Evolutionary conservation across 345 rosid species (phyloP).

Genomic region (Capsella bursapastoris): DNA sequence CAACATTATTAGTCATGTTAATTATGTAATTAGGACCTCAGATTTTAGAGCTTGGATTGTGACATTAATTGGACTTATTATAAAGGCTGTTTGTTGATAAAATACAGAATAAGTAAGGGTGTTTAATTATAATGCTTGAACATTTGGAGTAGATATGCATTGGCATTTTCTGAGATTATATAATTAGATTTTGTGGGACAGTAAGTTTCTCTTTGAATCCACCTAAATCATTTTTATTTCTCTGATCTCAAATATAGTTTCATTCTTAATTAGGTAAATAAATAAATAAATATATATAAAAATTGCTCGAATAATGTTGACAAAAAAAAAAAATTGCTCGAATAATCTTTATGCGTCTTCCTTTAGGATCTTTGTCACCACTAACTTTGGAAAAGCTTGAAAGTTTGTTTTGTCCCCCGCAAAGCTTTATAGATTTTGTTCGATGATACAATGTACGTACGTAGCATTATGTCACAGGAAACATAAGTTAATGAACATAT

Average conservation of each 20-base stretch:
- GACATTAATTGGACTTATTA: slow-evolving; percentile 7
- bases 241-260: neutral
- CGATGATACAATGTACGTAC: neutral
- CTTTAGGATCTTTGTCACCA: slow-evolving; percentile 42
- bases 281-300: neutral
- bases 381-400: slow-evolving; percentile 38
- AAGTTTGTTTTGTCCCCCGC: slow-evolving; percentile 35
- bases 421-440: slow-evolving; percentile 27
- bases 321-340: neutral
- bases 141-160: slow-evolving; percentile 18
- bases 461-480: slow-evolving; percentile 18
- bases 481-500: slow-evolving; percentile 6
- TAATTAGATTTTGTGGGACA: slow-evolving; percentile 20
- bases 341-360: slow-evolving; percentile 27
- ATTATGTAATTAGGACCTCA: slow-evolving; percentile 14
- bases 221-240: neutral
- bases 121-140: neutral
- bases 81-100: slow-evolving; percentile 2
- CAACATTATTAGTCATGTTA: neutral
- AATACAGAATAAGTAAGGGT: neutral
- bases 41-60: slow-evolving; percentile 32
- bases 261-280: slow-evolving; percentile 3
- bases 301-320: slow-evolving; percentile 5
- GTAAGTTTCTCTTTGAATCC: slow-evolving; percentile 26
- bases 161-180: slow-evolving; percentile 18